Percentiles rank a stretch among this genome's conserved stretches.
phyloP scores from a whole-genome alignment of 441 rosid genomes.

The Corymbia calophylla region DNA sequence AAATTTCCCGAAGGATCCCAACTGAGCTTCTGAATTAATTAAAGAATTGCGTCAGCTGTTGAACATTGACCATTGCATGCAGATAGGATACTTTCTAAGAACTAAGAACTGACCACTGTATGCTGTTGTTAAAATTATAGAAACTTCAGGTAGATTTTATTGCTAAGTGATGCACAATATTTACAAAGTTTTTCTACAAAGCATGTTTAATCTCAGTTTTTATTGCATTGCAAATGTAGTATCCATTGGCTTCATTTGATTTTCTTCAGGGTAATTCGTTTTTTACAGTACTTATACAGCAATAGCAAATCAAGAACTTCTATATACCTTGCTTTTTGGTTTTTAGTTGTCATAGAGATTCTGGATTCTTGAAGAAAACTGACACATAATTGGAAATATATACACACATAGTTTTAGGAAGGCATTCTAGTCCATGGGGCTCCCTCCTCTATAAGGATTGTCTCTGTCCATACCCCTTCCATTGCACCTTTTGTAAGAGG shows the following conservation, averaged over 20 bases:
- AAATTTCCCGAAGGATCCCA: not conserved
- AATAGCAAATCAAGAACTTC: not conserved
- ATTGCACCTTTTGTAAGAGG: not conserved
- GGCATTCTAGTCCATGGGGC: not conserved
- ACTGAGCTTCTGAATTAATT: not conserved
- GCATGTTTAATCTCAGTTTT: not conserved
- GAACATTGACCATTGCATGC: not conserved
- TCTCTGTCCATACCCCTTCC: not conserved
- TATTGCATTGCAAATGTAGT: not conserved
- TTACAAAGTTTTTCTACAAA: not conserved
- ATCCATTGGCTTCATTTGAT: not conserved
- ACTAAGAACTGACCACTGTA: not conserved
- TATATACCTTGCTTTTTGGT: not conserved
- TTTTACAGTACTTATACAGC: not conserved
- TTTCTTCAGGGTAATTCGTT: not conserved
- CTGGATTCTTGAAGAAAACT: not conserved
- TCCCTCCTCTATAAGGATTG: not conserved
- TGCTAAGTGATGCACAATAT: not conserved
- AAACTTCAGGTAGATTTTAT: not conserved
- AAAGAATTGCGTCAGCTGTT: not conserved
- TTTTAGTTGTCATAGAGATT: not conserved
- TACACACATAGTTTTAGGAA: not conserved
- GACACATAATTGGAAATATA: not conserved
- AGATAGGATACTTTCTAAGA: not conserved
- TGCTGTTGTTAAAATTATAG: not conserved